These are phyloP conservation scores for Epichloe typhina DNA, from an alignment of 2,329 filamentous ascomycete species.

Conservation along the genomic window DNA sequence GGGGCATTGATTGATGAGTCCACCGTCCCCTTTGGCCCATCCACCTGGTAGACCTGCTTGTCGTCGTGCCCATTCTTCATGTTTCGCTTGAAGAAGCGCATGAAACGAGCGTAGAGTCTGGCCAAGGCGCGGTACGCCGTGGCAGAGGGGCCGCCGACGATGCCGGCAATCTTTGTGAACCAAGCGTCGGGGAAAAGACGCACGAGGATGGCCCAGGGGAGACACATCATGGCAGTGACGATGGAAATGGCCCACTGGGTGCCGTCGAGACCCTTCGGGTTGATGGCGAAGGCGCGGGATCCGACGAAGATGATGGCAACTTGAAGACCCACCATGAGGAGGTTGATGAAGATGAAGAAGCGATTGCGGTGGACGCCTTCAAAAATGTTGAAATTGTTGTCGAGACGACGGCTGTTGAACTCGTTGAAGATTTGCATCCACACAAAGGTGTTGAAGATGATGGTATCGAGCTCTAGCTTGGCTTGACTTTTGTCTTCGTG, in stretches of 20 bases:
- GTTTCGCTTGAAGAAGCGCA: not conserved
- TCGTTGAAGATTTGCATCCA: conserved; percentile 99
- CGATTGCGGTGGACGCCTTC: conserved; percentile 74
- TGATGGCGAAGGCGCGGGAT: conserved; percentile 64
- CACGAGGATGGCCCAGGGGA: conserved; percentile 66
- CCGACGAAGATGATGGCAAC: conserved; percentile 69
- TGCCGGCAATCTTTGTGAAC: conserved; percentile 9
- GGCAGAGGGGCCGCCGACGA: conserved; percentile 4
- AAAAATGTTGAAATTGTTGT: conserved; percentile 93
- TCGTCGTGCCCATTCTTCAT: not conserved
- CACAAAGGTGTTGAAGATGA: conserved; percentile 94
- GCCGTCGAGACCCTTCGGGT: conserved; percentile 10
- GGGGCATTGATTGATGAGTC: not conserved
- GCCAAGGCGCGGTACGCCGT: not conserved
- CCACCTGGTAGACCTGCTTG: not conserved
- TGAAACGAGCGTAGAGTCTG: not conserved
- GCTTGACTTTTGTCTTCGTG: conserved; percentile 26
- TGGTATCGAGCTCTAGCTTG: conserved; percentile 26
- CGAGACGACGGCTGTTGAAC: conserved; percentile 79
- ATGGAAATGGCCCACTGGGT: conserved; percentile 80
- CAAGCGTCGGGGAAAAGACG: conserved; percentile 66
- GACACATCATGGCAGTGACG: conserved; percentile 68
- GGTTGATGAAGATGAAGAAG: conserved; percentile 80
- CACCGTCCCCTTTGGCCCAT: not conserved
- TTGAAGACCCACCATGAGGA: conserved; percentile 79